Evolutionary conservation across 345 rosid genomes (phyloP), one percentile per base, ranked within the genome.

Genomic region (Eucalyptus curtisii): DNA sequence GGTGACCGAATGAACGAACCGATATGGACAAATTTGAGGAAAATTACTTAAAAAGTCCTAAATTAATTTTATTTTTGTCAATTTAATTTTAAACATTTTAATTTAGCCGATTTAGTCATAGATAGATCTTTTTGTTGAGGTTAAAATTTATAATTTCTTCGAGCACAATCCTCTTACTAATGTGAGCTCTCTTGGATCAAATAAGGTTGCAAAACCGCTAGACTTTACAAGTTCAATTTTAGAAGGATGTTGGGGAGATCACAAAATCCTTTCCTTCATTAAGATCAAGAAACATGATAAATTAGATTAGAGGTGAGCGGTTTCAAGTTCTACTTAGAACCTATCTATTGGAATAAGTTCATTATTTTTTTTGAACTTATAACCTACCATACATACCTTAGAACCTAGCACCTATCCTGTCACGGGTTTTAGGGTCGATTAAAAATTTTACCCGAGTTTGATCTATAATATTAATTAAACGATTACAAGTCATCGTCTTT

Each of bases 291-390:
- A 37, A 33, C 25, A 9, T 8, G 2, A 68, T 33, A 66, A 19
- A 31, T 66, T 52, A 52, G 25, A 3, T 19, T 52, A 19, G 10
- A 52, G 25, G 1, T 7, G 10, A 20, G 57, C 4, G 25, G 10
- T 20, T 52, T 52, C 0, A 8, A 52, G 25, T 52, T 50, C 0
- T 50, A 6, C 0, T 20, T 20, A 52, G 0, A 20, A 52, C 4
- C 57, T 52, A 52, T 1, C 10, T 52, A 19, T 52, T 3, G 10
- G 0, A 52, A 52, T 0, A 7, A 0, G 4, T 52, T 52, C 0
- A 52, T 52, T 52, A 3, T 20, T 19, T 52, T 52, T 52, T 19
- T 52, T 0, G 1, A 52, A 52, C 10, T 19, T 8, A 52, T 8
- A 19, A 52, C 1, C 10, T 52, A 1, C 25, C 2, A 3, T 52